Evolutionary conservation across 768 basidiomycete genomes (phyloP), one percentile per base, ranked within the genome.

Genomic region (Amylocystis lapponica): DNA sequence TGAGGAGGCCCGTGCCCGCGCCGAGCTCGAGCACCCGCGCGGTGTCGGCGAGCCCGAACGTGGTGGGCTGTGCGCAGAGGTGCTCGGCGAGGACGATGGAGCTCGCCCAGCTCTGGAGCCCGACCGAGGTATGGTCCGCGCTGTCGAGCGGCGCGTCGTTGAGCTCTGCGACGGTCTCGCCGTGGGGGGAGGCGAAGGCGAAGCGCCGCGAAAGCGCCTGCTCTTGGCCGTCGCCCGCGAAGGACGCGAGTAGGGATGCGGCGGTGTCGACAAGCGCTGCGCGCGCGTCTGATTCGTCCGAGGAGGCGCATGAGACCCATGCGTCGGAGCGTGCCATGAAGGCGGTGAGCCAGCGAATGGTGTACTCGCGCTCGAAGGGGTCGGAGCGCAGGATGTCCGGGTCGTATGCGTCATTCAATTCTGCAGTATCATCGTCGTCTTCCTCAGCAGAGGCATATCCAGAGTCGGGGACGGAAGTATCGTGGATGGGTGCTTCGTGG

Each of bases 61-160:
- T 47, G n/a, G 48, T 53, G 3, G 81, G 75, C 30, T 67, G 54
- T 8, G 63, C 58, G 34, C 79, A 81, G 38, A 90, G 68, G 35
- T 73, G 71, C 52, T 82, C 74, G 1, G 79, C 80, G 36, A 92
- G 70, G 27, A 86, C 62, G 54, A 88, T 83, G 14, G 81, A 76
- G 53, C 83, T 82, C 8, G 79, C 86, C 88, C 89, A 91, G 55
- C 84, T 89, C 61, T 91, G 88, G 33, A 91, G 65, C 1, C 89
- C 87, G 25, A 89, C 86, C 14, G 79, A 80, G 9, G 85, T 87
- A 58, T 89, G 82, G 56, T 89, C 86, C 12, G 73, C 68, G 25
- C 62, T 66, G 21, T 75, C 67, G 30, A 86, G 64, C 1, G 82
- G 75, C 1, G 78, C 85, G 52, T 90, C 86, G 55, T 83, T 83